These are phyloP conservation scores for Phytophthora ramorum DNA, from an alignment of 352 stramenopile genomes.

Conservation along the genomic window DNA sequence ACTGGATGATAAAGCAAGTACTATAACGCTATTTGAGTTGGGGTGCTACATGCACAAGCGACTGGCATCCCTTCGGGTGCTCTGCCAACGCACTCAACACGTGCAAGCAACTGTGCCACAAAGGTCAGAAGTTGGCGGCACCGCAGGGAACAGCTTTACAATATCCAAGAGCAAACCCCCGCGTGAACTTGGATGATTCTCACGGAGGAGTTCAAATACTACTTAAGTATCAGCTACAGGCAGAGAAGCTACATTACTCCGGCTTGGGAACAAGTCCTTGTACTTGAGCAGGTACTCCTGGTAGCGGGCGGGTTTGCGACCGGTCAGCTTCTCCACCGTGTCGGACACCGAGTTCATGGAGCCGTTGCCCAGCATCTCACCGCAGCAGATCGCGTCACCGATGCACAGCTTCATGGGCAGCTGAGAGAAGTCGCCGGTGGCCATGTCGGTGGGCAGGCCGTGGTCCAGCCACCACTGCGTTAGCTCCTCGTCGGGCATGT, in stretches of 20 bases:
- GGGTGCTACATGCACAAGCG: too few relatives aligned
- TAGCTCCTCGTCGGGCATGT: conserved; percentile 43
- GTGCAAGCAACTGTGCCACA: too few relatives aligned
- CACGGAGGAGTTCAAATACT: too few relatives aligned
- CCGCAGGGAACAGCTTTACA: too few relatives aligned
- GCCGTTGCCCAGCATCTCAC: conserved; percentile 35
- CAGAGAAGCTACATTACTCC: conserved; percentile 6
- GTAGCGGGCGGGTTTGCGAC: conserved; percentile 25
- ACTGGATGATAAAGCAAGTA: too few relatives aligned
- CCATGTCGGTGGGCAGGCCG: conserved; percentile 30
- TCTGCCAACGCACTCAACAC: too few relatives aligned
- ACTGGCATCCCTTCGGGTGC: too few relatives aligned
- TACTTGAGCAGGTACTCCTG: conserved; percentile 36
- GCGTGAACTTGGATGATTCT: neutral
- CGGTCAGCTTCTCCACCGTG: conserved; percentile 40
- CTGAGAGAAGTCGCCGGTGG: conserved; percentile 32
- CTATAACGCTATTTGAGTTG: too few relatives aligned
- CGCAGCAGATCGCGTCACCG: conserved; percentile 35
- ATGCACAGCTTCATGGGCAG: conserved; percentile 43
- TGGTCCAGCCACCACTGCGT: conserved; percentile 34
- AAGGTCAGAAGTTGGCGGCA: too few relatives aligned
- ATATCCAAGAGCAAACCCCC: neutral
- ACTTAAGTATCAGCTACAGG: too few relatives aligned
- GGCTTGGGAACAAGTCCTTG: conserved; percentile 34
- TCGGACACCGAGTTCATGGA: conserved; percentile 28